These are phyloP conservation scores for Ustilago nuda DNA, from an alignment of 1,284 basidiomycete genomes.

Conservation along the genomic window DNA sequence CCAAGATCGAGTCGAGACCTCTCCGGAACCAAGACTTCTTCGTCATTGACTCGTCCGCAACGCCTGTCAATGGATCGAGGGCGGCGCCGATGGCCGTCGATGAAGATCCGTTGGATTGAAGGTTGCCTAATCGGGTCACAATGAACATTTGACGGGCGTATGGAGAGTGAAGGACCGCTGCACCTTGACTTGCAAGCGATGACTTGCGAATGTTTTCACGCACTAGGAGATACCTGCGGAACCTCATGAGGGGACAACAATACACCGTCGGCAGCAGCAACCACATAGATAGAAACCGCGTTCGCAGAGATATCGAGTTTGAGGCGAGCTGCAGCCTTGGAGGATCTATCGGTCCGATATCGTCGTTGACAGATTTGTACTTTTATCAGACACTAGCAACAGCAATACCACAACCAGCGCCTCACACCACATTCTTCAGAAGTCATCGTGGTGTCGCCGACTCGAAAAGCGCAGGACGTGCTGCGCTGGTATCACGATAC, in stretches of 20 bases:
- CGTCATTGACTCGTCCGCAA: conserved; percentile 55
- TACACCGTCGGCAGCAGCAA: background rate
- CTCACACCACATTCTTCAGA: background rate
- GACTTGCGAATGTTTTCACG: background rate
- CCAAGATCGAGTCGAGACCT: conserved; percentile 57
- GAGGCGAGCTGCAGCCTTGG: background rate
- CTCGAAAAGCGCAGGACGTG: background rate
- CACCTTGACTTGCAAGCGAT: background rate
- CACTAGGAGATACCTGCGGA: background rate
- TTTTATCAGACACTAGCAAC: conserved; percentile 3
- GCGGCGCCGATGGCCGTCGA: conserved; percentile 48
- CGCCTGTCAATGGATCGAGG: conserved; percentile 45
- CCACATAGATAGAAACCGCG: background rate
- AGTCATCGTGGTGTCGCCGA: background rate
- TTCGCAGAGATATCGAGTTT: background rate
- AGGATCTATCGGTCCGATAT: background rate
- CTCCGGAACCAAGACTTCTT: conserved; percentile 66
- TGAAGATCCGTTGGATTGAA: conserved; percentile 54
- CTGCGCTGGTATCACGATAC: background rate
- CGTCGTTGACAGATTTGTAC: conserved; percentile 4
- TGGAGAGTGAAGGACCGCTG: background rate
- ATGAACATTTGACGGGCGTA: background rate
- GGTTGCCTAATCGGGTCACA: background rate
- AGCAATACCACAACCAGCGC: background rate
- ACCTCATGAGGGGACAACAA: too few species aligned